phyloP scores from a whole-genome alignment of 1,139 yeast species.

The Yamadazyma friedrichii region DNA sequence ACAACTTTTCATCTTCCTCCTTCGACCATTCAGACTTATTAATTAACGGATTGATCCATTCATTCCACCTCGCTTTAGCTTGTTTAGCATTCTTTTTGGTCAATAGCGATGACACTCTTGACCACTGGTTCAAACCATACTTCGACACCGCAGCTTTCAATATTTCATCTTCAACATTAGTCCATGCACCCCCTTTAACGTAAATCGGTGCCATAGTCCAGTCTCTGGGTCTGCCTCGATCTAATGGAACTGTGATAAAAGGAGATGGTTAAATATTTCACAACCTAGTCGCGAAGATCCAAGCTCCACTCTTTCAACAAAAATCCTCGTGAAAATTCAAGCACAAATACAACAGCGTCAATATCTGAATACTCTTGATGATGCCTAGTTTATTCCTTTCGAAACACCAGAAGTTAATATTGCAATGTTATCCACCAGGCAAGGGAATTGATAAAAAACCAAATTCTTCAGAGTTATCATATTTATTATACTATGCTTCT shows the following conservation, averaged over 20 bases:
- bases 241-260: too few relatives aligned
- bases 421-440: slow-evolving; percentile 93
- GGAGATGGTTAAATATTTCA: too few relatives aligned
- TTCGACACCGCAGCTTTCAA: slow-evolving; percentile 88
- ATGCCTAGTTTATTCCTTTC: slow-evolving; percentile 49
- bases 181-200: slow-evolving; percentile 89
- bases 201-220: slow-evolving; percentile 57
- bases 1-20: slow-evolving; percentile 73
- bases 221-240: background rate
- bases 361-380: background rate
- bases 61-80: slow-evolving; percentile 91
- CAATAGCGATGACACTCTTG: slow-evolving; percentile 82
- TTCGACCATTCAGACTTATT: slow-evolving; percentile 66
- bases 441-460: slow-evolving; percentile 83
- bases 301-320: background rate
- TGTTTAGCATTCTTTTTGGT: slow-evolving; percentile 88
- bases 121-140: slow-evolving; percentile 94
- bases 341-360: background rate
- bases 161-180: slow-evolving; percentile 87
- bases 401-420: slow-evolving; percentile 85
- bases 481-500: slow-evolving; percentile 86
- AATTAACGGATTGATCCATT: slow-evolving; percentile 78
- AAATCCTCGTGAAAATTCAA: background rate
- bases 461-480: slow-evolving; percentile 86
- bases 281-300: background rate